Percentiles rank a stretch among this genome's conserved stretches.
These are phyloP conservation scores for Immersiella caudata DNA, from an alignment of 495 filamentous ascomycete species.

Conservation along the genomic window DNA sequence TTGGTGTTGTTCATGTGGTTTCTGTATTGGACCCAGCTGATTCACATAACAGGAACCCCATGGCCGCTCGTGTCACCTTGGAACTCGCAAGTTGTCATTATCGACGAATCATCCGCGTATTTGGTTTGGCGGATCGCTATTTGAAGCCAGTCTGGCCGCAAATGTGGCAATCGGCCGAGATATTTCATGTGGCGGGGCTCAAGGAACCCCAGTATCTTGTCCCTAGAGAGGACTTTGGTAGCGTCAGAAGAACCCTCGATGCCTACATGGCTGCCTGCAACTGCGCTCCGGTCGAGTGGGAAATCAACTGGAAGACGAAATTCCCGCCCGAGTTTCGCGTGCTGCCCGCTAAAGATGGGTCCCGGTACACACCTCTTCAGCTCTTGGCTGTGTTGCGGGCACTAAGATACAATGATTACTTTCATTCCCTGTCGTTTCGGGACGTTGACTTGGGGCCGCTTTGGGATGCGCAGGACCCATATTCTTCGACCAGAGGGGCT, in stretches of 20 bases:
- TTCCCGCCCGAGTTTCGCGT: constrained; percentile 84
- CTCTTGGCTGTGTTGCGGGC: constrained; percentile 84
- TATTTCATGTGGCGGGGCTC: constrained; percentile 67
- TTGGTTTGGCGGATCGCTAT: constrained; percentile 73
- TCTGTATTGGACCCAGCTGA: constrained; percentile 25
- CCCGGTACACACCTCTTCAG: constrained; percentile 71
- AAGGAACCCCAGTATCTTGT: constrained; percentile 52
- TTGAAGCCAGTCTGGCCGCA: constrained; percentile 84
- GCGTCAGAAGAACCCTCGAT: constrained; percentile 79
- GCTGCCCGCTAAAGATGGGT: constrained; percentile 63
- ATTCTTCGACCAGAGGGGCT: constrained; percentile 28
- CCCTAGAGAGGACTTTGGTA: constrained; percentile 73
- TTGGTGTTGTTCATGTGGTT: constrained; percentile 38
- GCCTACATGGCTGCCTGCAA: constrained; percentile 83
- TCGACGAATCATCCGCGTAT: constrained; percentile 71
- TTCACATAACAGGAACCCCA: constrained; percentile 57
- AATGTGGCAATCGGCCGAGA: constrained; percentile 65
- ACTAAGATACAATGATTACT: constrained; percentile 89
- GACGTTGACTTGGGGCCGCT: constrained; percentile 63
- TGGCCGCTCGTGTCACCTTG: constrained; percentile 62
- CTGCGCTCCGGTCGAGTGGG: constrained; percentile 75
- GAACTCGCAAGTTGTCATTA: constrained; percentile 80
- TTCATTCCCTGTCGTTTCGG: constrained; percentile 80
- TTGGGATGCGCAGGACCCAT: constrained; percentile 37
- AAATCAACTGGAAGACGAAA: constrained; percentile 73